Percentiles rank a stretch among this genome's conserved stretches.
Evolutionary conservation across 768 basidiomycete genomes (phyloP).

Genomic region (Rhodotorula kratochvilovae): DNA sequence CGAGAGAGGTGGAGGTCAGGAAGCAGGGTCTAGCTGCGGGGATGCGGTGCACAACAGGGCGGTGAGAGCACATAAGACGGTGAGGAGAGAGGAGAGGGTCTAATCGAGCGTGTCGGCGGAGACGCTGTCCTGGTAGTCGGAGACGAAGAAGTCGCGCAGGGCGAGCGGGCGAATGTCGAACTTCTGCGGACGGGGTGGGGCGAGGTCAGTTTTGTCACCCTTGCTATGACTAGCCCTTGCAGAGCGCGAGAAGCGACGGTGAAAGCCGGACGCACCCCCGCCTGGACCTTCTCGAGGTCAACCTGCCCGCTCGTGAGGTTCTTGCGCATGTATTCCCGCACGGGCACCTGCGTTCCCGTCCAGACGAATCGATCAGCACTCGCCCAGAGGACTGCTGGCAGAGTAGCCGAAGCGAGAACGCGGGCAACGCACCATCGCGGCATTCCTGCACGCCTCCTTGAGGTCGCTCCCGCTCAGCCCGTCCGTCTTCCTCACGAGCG

Average conservation of each 20-base stretch:
- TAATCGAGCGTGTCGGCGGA: not conserved
- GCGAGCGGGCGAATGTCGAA: constrained; percentile 70
- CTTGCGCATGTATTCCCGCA: constrained; percentile 70
- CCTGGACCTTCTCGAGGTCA: constrained; percentile 37
- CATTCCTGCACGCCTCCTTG: constrained; percentile 83
- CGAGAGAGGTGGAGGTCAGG: not conserved
- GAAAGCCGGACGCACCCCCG: constrained; percentile 47
- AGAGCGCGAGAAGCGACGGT: too few relatives aligned
- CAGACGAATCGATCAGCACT: not conserved
- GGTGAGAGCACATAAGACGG: not conserved
- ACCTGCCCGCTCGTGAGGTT: constrained; percentile 32
- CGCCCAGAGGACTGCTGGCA: too few relatives aligned
- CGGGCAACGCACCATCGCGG: constrained; percentile 68
- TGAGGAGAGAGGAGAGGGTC: not conserved
- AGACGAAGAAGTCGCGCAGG: constrained; percentile 62
- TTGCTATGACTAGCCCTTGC: not conserved
- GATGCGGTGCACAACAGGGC: not conserved
- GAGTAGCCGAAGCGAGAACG: not conserved
- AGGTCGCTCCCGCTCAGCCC: constrained; percentile 86
- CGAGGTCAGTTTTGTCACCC: not conserved
- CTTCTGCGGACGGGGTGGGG: constrained; percentile 54
- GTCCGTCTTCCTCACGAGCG: constrained; percentile 64
- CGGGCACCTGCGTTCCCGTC: constrained; percentile 31
- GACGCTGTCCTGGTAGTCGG: constrained; percentile 1
- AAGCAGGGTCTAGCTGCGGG: not conserved